These are phyloP conservation scores for Vitis riparia DNA, from an alignment of 164 flowering plant species.

Conservation along the genomic window DNA sequence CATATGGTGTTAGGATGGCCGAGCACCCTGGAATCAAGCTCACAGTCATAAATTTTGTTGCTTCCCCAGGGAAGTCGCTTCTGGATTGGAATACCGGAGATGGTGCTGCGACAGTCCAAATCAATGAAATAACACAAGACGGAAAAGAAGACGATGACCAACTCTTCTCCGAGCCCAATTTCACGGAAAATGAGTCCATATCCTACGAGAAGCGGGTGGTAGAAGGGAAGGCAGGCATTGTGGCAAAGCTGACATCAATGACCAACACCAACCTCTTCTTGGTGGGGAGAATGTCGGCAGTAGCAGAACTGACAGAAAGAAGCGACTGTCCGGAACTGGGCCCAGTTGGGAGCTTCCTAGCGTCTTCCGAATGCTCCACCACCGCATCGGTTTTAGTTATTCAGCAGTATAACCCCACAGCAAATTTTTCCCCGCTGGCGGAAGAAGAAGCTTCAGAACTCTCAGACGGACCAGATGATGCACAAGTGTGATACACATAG, in stretches of 20 bases:
- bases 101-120: neutral
- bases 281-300: constrained; percentile 47
- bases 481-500: constrained; percentile 11
- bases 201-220: constrained; percentile 34
- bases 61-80: constrained; percentile 9
- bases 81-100: neutral
- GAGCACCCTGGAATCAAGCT: constrained; percentile 50
- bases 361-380: constrained; percentile 33
- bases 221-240: constrained; percentile 18
- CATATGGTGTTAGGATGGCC: constrained; percentile 38
- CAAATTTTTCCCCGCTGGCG: constrained; percentile 4
- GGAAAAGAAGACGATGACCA: constrained; percentile 5
- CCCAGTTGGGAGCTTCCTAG: constrained; percentile 42
- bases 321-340: constrained; percentile 54
- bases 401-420: constrained; percentile 35
- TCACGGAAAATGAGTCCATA: constrained; percentile 8
- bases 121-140: neutral
- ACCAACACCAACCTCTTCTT: constrained; percentile 40
- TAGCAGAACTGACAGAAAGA: constrained; percentile 7
- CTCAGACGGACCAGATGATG: constrained; percentile 21
- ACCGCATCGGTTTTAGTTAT: constrained; percentile 49
- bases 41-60: constrained; percentile 24
- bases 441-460: constrained; percentile 16
- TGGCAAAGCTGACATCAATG: constrained; percentile 14
- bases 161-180: constrained; percentile 10